Conservation (phyloP, 176 grass and related monocot genomes). For the Oryza brachyantha region DNA sequence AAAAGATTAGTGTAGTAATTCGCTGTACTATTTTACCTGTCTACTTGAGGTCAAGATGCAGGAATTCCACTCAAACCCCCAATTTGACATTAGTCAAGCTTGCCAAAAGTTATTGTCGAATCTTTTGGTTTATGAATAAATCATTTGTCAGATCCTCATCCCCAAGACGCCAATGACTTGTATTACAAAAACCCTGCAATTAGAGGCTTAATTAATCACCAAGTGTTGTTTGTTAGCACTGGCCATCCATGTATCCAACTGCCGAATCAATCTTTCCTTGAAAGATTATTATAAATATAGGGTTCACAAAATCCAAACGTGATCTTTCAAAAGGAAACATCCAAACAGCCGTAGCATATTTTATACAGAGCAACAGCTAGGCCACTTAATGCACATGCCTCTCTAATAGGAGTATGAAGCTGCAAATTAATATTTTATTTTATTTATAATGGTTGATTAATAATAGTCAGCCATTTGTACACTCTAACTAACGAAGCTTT, state of each 20-base stretch:
- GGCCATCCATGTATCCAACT: neutral
- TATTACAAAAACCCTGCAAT: neutral
- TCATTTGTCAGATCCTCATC: neutral
- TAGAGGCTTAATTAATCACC: neutral
- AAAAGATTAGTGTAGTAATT: neutral
- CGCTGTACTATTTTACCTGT: neutral
- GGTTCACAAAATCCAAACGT: neutral
- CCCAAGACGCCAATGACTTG: neutral
- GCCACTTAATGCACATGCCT: neutral
- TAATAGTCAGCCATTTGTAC: neutral
- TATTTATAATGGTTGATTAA: neutral
- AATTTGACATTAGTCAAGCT: neutral
- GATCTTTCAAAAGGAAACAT: neutral
- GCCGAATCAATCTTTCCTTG: neutral
- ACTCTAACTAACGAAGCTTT: conserved; percentile 11
- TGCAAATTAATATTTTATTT: too few species aligned
- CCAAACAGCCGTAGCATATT: neutral
- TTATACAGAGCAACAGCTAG: neutral
- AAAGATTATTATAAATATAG: neutral
- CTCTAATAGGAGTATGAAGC: neutral
- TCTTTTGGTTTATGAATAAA: neutral
- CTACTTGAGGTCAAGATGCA: neutral
- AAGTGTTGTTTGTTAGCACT: neutral
- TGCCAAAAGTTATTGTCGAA: neutral
- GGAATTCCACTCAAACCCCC: neutral